phyloP scores from a whole-genome alignment of 108 stramenopile genomes.

The Conticribra weissflogii region DNA sequence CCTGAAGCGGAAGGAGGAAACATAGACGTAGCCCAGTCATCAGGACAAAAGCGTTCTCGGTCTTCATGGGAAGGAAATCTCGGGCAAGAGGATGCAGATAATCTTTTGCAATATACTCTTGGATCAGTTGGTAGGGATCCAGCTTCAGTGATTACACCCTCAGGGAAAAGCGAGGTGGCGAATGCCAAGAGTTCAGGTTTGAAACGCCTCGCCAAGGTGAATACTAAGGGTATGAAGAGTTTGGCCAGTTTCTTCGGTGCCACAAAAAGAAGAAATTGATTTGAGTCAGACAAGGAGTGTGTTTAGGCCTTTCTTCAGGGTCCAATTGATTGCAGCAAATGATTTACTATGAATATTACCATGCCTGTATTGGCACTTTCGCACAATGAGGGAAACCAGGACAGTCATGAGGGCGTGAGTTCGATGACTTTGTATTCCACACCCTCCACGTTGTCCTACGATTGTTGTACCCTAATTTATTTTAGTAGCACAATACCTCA shows the following conservation, averaged over 20 bases:
- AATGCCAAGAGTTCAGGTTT: constrained; percentile 56
- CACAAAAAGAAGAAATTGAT: constrained; percentile 21
- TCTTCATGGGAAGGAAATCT: constrained; percentile 43
- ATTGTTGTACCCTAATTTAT: too few species aligned
- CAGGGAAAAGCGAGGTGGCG: constrained; percentile 26
- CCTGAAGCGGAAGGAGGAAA: background rate
- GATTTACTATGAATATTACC: too few species aligned
- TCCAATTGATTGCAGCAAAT: too few species aligned
- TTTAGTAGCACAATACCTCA: too few species aligned
- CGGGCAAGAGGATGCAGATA: constrained; percentile 55
- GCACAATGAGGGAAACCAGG: too few species aligned
- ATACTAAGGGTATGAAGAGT: constrained; percentile 80
- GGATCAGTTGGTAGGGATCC: constrained; percentile 16
- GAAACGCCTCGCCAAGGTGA: constrained; percentile 73
- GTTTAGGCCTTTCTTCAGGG: background rate
- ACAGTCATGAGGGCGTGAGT: too few species aligned
- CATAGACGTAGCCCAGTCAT: background rate
- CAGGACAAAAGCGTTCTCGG: constrained; percentile 30
- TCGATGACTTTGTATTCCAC: too few species aligned
- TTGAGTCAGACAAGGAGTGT: background rate
- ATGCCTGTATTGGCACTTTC: too few species aligned
- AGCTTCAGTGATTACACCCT: constrained; percentile 20
- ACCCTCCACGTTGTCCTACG: too few species aligned
- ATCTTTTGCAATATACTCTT: constrained; percentile 35
- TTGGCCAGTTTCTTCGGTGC: constrained; percentile 71